Evolutionary conservation across 2,329 filamentous ascomycete genomes (phyloP), one percentile per base, ranked within the genome.

Genomic region (Fusarium papillatum): DNA sequence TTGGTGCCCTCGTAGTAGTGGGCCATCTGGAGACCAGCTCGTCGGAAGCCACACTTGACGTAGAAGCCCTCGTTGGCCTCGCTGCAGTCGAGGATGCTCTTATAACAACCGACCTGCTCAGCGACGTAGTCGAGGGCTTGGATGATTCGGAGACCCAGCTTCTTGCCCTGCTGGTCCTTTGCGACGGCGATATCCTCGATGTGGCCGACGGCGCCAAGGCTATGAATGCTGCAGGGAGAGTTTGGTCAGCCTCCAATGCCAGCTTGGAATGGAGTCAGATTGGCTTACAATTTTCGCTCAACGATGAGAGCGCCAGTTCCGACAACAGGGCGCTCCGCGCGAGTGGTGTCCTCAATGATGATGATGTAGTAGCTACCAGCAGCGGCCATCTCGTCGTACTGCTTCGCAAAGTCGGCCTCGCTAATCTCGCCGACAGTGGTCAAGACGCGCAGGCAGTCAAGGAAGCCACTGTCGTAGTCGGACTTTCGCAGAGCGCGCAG

Each of bases 41-140:
- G 89, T 86, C 95, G 94, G 85, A 98, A 98, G 70, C 96, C 96
- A 85, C 97, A 98, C 90, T 98, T 98, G 84, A 98, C 90, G 84
- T 99, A 99, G 88, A 99, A 98, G 26, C 96, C 96, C 85, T 98
- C 95, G 84, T 98, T 99, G 79, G 94, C 92, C 85, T 98, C 96
- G 77, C 94, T 97, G 88, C 97, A 99, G 85, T 98, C 96, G 76
- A 98, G 90, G 79, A 99, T 98, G 76, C 93, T 95, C 93, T 97
- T 98, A 86, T 98, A 98, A 86, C 96, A 98, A 67, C 96, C 97
- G 69, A 97, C 93, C 83, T 95, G 91, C 83, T 95, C 92, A 67
- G 96, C 95, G 71, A 98, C 93, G 82, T 90, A 94, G 85, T 98
- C 96, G 82, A 99, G 90, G 10, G 96, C 95, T 86, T 98, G 95